Percentiles rank a stretch among this genome's conserved stretches.
phyloP scores from a whole-genome alignment of 2,329 filamentous ascomycete genomes.

The Furcasterigmium furcatum region DNA sequence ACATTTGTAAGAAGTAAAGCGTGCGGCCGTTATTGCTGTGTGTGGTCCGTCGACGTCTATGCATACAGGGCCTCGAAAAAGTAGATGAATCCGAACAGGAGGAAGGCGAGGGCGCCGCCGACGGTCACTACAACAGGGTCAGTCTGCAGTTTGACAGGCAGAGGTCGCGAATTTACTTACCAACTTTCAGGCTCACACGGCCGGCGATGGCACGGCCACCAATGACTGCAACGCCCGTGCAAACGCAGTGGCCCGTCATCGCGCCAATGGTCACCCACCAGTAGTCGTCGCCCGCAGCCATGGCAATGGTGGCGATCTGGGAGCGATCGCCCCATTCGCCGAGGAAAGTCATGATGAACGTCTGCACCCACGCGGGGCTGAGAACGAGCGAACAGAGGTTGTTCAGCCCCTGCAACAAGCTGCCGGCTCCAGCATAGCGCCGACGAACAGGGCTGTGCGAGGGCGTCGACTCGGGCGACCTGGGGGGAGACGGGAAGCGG shows the following conservation, averaged over 20 bases:
- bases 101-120: constrained; percentile 85
- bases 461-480: constrained; percentile 76
- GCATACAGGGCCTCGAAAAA: constrained; percentile 72
- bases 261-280: constrained; percentile 97
- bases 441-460: constrained; percentile 51
- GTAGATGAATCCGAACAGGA: constrained; percentile 91
- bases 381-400: constrained; percentile 87
- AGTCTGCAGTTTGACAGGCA: constrained; percentile 9
- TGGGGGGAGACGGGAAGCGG: constrained; percentile 74
- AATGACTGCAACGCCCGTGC: constrained; percentile 87
- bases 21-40: neutral
- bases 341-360: constrained; percentile 97
- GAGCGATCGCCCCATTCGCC: constrained; percentile 98
- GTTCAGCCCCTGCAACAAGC: constrained; percentile 61
- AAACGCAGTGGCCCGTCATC: constrained; percentile 80
- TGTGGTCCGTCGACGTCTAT: constrained; percentile 19
- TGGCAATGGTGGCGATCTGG: constrained; percentile 97
- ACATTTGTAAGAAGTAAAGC: too few species aligned
- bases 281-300: constrained; percentile 97
- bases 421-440: constrained; percentile 22
- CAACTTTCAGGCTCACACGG: constrained; percentile 89
- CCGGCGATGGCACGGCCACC: constrained; percentile 92
- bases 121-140: constrained; percentile 68
- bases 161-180: constrained; percentile 56
- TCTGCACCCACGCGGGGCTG: constrained; percentile 97